These are phyloP conservation scores for Colletotrichum viniferum DNA, from an alignment of 2,329 filamentous ascomycete genomes.

Conservation along the genomic window DNA sequence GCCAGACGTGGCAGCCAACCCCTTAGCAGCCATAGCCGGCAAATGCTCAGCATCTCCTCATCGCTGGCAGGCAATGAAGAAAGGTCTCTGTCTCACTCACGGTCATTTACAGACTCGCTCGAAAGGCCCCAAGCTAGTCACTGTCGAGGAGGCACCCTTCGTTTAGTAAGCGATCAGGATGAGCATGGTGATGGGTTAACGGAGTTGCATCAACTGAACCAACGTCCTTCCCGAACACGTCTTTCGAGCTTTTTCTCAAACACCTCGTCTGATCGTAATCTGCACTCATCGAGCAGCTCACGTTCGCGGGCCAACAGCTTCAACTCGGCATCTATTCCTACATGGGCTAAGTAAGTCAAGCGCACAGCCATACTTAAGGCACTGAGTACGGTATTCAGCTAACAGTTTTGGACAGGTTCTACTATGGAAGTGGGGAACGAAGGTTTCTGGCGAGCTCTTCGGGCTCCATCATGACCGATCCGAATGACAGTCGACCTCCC, in stretches of 20 bases:
- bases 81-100: constrained; percentile 38
- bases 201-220: constrained; percentile 58
- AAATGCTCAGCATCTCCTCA: constrained; percentile 63
- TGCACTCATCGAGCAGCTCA: constrained; percentile 57
- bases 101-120: constrained; percentile 49
- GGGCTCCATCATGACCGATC: constrained; percentile 51
- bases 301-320: constrained; percentile 53
- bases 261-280: constrained; percentile 54
- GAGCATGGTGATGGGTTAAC: constrained; percentile 69
- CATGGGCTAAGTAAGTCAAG: constrained; percentile 55
- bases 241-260: constrained; percentile 56
- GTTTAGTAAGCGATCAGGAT: constrained; percentile 61
- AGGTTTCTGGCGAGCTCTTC: constrained; percentile 54
- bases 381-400: neutral
- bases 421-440: constrained; percentile 72
- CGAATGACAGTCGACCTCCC: constrained; percentile 49
- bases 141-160: constrained; percentile 42
- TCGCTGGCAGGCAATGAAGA: constrained; percentile 52
- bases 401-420: constrained; percentile 53
- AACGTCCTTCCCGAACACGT: constrained; percentile 57
- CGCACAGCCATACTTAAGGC: neutral
- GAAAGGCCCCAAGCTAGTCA: constrained; percentile 54
- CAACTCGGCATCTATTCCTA: constrained; percentile 48
- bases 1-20: constrained; percentile 56
- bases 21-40: constrained; percentile 55